Base-by-base conservation (phyloP, 768 basidiomycete genomes). In the Floccularia luteovirens region DNA sequence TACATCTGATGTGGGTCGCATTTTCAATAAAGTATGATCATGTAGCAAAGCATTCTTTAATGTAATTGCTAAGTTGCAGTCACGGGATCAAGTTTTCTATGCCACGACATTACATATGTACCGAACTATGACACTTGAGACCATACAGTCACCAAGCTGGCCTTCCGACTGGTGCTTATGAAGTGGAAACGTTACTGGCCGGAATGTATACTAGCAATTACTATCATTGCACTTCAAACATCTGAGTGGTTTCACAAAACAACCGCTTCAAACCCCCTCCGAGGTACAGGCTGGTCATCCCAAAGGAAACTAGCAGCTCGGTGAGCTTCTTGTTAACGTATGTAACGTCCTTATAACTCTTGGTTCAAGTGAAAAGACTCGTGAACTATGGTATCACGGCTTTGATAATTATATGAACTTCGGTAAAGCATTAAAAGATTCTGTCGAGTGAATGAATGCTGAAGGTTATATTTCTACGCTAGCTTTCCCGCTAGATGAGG, bases 401-500 rank as follows among this genome's bases (percentile, higher is more conserved):
- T 96, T 82, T 53, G 60, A 88, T 51, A 79, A 77, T 50, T 96
- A 96, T 58, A 93, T 94, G 91, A 70, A 62, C 34, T 75, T 74
- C 55, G 92, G 88, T 89, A 47, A 50, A n/a, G n/a, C n/a, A n/a
- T n/a, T n/a, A n/a, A n/a, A n/a, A n/a, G n/a, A n/a, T n/a, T n/a
- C n/a, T n/a, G n/a, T n/a, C n/a, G n/a, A n/a, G n/a, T n/a, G n/a
- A n/a, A n/a, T n/a, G n/a, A n/a, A n/a, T n/a, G 43, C 41, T n/a
- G 43, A 38, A 44, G 7, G n/a, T 34, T 36, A 48, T 55, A 48
- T 44, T 38, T 30, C 13, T 24, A 23, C 6, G n/a, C n/a, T n/a
- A 87, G 87, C 86, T n/a, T 90, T 89, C 51, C 89, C 89, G 14
- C 58, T 84, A 52, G 89, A 90, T 48, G 89, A 90, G 75, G 87